Percentiles rank a stretch among this genome's conserved stretches.
phyloP scores from a whole-genome alignment of 2,329 filamentous ascomycete genomes.

The Cercospora sesami region DNA sequence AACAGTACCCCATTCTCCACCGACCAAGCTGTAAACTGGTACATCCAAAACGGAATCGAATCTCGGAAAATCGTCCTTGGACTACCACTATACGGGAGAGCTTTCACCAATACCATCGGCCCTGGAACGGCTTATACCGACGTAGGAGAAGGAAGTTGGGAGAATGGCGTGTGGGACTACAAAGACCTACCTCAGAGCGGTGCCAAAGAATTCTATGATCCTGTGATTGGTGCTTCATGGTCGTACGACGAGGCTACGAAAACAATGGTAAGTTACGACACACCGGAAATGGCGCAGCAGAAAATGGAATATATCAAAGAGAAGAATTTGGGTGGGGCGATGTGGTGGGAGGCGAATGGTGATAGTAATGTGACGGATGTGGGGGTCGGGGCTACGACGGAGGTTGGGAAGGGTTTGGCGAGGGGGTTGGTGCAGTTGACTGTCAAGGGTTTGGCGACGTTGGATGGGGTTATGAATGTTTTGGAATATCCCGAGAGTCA shows the following conservation, averaged over 20 bases:
- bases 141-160: conserved; percentile 77
- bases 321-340: conserved; percentile 74
- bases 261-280: conserved; percentile 76
- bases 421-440: conserved; percentile 53
- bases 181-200: conserved; percentile 72
- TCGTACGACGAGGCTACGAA: conserved; percentile 66
- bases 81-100: conserved; percentile 87
- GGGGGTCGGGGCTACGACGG: conserved; percentile 44
- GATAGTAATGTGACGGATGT: conserved; percentile 53
- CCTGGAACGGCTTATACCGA: conserved; percentile 68
- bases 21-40: conserved; percentile 67
- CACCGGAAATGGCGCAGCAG: conserved; percentile 60
- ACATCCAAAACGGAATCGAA: conserved; percentile 61
- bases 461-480: conserved; percentile 52
- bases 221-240: conserved; percentile 69
- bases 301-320: conserved; percentile 73
- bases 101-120: conserved; percentile 76
- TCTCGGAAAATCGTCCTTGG: conserved; percentile 77
- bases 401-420: not conserved
- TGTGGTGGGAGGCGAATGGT: conserved; percentile 93
- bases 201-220: conserved; percentile 64
- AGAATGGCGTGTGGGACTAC: conserved; percentile 82
- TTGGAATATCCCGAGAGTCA: conserved; percentile 54
- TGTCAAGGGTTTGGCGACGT: conserved; percentile 41
- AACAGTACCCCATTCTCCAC: conserved; percentile 76